Conservation (phyloP, 169 alveolate genomes). For the Amoebophrya sp. region DNA sequence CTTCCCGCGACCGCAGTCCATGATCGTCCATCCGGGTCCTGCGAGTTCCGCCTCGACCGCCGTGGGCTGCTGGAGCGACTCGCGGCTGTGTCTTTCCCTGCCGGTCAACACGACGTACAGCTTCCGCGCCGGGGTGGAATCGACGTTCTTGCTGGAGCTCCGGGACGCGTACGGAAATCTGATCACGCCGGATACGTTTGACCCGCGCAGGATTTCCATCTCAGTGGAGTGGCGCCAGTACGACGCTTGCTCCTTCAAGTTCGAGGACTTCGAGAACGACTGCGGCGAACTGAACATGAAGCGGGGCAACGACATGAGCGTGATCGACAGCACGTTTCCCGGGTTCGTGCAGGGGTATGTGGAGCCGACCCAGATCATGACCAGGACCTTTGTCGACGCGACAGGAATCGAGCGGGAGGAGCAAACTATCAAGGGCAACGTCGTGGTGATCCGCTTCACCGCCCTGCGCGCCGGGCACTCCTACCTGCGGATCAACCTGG, state of each 20-base stretch:
- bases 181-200: neutral
- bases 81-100: neutral
- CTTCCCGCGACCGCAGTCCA: neutral
- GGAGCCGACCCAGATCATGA: neutral
- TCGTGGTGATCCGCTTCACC: neutral
- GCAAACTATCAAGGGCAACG: no score
- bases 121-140: neutral
- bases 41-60: neutral
- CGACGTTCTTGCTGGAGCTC: neutral
- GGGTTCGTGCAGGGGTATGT: conserved; percentile 13
- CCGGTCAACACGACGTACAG: neutral
- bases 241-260: neutral
- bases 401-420: no score
- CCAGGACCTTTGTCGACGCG: neutral
- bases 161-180: conserved; percentile 20
- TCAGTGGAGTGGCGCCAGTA: conserved; percentile 5
- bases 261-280: neutral
- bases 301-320: neutral
- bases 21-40: conserved; percentile 14
- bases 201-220: neutral
- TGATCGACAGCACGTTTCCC: neutral
- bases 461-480: neutral
- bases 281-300: neutral
- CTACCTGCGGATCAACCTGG: neutral
- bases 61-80: conserved; percentile 15